Evolutionary conservation across 768 basidiomycete species (phyloP).

Genomic region (Lentinula sp.): DNA sequence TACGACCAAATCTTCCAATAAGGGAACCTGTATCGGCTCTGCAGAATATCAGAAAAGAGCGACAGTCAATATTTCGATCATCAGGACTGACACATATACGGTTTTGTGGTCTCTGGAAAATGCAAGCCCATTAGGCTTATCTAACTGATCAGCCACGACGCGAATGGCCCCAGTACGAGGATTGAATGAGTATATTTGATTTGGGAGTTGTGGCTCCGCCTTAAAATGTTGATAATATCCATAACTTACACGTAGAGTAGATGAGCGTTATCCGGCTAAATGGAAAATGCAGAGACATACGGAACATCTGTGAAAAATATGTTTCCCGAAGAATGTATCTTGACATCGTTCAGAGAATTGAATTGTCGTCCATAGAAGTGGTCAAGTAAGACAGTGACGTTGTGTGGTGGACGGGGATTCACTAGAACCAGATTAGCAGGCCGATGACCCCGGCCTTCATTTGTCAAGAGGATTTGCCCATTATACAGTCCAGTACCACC

Average conservation of each 20-base stretch:
- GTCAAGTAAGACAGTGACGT: conserved; percentile 33
- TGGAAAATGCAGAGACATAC: conserved; percentile 22
- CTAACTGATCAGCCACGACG: conserved; percentile 36
- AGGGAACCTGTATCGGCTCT: conserved; percentile 49
- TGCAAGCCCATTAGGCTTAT: conserved; percentile 2
- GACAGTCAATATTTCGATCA: background rate
- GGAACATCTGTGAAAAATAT: conserved; percentile 17
- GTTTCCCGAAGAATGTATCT: conserved; percentile 24
- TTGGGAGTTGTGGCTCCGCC: conserved; percentile 32
- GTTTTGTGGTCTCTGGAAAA: background rate
- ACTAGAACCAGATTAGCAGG: conserved; percentile 30
- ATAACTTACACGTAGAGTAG: conserved; percentile 29
- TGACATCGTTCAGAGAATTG: conserved; percentile 40
- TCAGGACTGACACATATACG: background rate
- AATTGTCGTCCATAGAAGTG: conserved; percentile 40
- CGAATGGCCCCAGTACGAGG: conserved; percentile 32
- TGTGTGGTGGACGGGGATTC: conserved; percentile 30
- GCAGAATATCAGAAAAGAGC: background rate
- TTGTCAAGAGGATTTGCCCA: conserved; percentile 39
- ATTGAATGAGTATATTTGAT: conserved; percentile 41
- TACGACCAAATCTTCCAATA: conserved; percentile 39
- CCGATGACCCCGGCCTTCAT: conserved; percentile 39
- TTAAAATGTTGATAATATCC: conserved; percentile 31
- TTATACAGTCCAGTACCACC: conserved; percentile 38
- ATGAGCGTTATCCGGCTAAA: background rate